Conservation (phyloP, 2,329 filamentous ascomycete species). For the Paracorniculantispora psalliotae region DNA sequence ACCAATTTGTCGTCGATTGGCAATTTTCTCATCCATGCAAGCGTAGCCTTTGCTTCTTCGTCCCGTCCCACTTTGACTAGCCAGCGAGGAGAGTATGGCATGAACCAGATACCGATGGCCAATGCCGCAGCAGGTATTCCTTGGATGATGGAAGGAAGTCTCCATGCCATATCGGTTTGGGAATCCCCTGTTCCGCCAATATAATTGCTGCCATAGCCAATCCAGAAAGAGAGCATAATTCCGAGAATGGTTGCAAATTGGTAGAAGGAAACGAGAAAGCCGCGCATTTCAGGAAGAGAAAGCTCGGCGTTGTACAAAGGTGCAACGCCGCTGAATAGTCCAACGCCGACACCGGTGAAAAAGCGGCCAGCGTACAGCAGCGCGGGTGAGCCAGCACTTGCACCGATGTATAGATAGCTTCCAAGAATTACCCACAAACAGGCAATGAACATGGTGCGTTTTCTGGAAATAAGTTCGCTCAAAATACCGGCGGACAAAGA, state of each 20-base stretch:
- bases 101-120: conserved; percentile 67
- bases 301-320: conserved; percentile 48
- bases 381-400: conserved; percentile 31
- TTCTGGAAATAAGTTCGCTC: conserved; percentile 44
- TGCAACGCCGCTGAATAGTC: conserved; percentile 39
- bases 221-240: conserved; percentile 48
- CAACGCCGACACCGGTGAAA: conserved; percentile 45
- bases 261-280: conserved; percentile 60
- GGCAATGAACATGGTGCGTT: conserved; percentile 47
- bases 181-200: conserved; percentile 42
- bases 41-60: conserved; percentile 51
- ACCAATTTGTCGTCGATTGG: conserved; percentile 60
- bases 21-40: conserved; percentile 61
- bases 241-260: conserved; percentile 58
- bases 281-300: conserved; percentile 60
- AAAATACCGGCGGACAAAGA: conserved; percentile 43
- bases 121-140: conserved; percentile 46
- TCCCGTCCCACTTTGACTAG: conserved; percentile 67
- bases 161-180: conserved; percentile 37
- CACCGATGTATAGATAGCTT: conserved; percentile 41
- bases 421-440: conserved; percentile 43
- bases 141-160: conserved; percentile 42
- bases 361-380: conserved; percentile 45
- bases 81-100: conserved; percentile 77
- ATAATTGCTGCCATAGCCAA: conserved; percentile 41